Conservation (phyloP, 1,284 basidiomycete genomes). For the Microbotryum violaceum region DNA sequence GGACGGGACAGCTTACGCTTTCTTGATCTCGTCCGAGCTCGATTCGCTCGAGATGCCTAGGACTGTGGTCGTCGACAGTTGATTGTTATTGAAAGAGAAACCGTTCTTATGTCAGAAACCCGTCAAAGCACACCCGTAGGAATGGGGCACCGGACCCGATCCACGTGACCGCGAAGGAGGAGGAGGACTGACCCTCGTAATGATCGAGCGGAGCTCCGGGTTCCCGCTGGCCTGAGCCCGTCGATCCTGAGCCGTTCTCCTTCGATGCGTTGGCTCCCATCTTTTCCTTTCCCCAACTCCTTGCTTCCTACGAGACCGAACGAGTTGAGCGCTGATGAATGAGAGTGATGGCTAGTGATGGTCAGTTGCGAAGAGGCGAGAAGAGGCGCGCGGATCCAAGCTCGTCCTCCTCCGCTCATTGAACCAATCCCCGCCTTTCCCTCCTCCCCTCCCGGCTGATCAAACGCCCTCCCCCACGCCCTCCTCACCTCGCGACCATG, state of each 20-base stretch:
- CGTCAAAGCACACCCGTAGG: too few relatives aligned
- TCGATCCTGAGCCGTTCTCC: not conserved
- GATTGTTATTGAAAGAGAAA: too few relatives aligned
- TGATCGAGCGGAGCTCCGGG: slow-evolving; percentile 12
- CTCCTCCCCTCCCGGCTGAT: not conserved
- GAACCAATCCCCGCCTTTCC: not conserved
- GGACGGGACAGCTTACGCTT: slow-evolving; percentile 26
- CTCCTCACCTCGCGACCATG: slow-evolving; percentile 37
- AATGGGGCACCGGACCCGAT: too few relatives aligned
- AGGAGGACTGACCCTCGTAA: slow-evolving; percentile 11
- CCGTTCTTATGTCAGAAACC: too few relatives aligned
- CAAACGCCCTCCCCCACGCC: not conserved
- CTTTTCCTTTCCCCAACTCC: not conserved
- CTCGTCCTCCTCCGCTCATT: not conserved
- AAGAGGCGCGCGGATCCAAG: not conserved
- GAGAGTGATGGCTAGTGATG: not conserved
- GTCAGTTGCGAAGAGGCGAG: not conserved
- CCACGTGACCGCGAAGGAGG: too few relatives aligned
- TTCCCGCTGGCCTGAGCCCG: not conserved
- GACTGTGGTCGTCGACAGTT: slow-evolving; percentile 20
- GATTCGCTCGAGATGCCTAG: slow-evolving; percentile 30
- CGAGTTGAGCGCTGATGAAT: not conserved
- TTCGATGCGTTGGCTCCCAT: slow-evolving; percentile 21
- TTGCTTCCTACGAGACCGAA: too few relatives aligned
- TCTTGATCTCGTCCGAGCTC: slow-evolving; percentile 35